These are phyloP conservation scores for Lactarius indigo DNA, from an alignment of 768 basidiomycete species.

Conservation along the genomic window DNA sequence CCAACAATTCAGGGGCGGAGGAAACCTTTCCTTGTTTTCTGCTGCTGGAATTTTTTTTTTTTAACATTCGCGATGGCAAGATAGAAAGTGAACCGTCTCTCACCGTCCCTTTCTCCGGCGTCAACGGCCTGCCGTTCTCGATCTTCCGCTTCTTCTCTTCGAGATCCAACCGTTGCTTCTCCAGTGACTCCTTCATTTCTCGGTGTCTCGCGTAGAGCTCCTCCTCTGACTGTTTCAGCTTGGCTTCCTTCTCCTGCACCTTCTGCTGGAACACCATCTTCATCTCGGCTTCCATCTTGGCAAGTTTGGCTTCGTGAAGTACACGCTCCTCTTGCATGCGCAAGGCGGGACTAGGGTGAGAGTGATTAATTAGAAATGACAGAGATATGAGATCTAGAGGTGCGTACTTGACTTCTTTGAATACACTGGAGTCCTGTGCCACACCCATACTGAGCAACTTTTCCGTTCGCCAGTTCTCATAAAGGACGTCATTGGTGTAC, in stretches of 20 bases:
- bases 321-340: slow-evolving; percentile 95
- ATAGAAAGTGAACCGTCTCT: slow-evolving; percentile 33
- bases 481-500: slow-evolving; percentile 92
- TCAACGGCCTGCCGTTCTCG: slow-evolving; percentile 91
- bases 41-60: slow-evolving; percentile 5
- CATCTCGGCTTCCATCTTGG: slow-evolving; percentile 99
- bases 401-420: slow-evolving; percentile 98
- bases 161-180: slow-evolving; percentile 91
- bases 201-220: slow-evolving; percentile 98
- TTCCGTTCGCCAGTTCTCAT: slow-evolving; percentile 98
- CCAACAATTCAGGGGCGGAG: slow-evolving; percentile 51
- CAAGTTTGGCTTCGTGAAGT: slow-evolving; percentile 93
- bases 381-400: background rate
- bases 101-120: slow-evolving; percentile 89
- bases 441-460: slow-evolving; percentile 98
- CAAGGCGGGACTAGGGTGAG: slow-evolving; percentile 73
- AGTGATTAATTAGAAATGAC: background rate
- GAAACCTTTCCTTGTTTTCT: slow-evolving; percentile 63
- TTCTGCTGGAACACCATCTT: slow-evolving; percentile 99
- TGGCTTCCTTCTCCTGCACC: slow-evolving; percentile 98
- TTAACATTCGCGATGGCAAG: slow-evolving; percentile 2
- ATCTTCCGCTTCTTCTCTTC: slow-evolving; percentile 98
- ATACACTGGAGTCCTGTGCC: slow-evolving; percentile 93
- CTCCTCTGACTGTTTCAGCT: slow-evolving; percentile 98
- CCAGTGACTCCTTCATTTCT: slow-evolving; percentile 99